Base-by-base conservation (phyloP, 371 early-diverging fungal species). In the Ordospora pajunii region DNA sequence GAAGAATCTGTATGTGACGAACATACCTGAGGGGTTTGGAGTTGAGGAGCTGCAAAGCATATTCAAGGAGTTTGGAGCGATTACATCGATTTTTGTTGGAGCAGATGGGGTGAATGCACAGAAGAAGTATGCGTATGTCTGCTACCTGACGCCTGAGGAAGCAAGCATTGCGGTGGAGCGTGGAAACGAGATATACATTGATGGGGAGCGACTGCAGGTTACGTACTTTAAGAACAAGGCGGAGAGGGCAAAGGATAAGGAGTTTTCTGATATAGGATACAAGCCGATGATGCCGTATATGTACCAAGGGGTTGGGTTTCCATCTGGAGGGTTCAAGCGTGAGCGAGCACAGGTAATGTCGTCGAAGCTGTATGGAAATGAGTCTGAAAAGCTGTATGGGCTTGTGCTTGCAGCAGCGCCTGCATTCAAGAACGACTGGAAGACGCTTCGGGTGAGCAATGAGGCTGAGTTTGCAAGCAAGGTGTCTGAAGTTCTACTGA, bases 1-100 rank as follows among this genome's bases (percentile, higher is more conserved):
- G 64, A 73, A 94, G 84, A 97, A 97, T 87, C 88, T 99, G 69
- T 99, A 93, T 87, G 89, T 97, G 82, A 97, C 95, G 89, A 95
- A 95, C 88, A 83, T 99, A 73, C 92, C 91, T 73, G 86, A 88
- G 69, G 86, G 87, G 53, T 89, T 94, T 70, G 67, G 67, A 11
- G 90, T 93, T 80, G 90, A 90, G 12, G 89, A 90, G 80, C 88
- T 97, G 76, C 80, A 84, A 48, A 88, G 88, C 69, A 79, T 96
- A 86, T 96, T 97, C 84, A 79, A 80, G 52, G 86, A 87, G 80
- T 93, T 86, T 79, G 99, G 99, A 49, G 82, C 10, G 21, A 81
- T 85, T 25, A 54, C 75, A 4, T 75, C 77, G 17, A 22, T 82
- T 40, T 66, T 69, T 46, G 27, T 85, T 37, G 73, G 50, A 25